Percentiles rank a stretch among this genome's conserved stretches.
Conservation (phyloP, 2,329 filamentous ascomycete genomes). For the Colletotrichum cordylinicola region DNA sequence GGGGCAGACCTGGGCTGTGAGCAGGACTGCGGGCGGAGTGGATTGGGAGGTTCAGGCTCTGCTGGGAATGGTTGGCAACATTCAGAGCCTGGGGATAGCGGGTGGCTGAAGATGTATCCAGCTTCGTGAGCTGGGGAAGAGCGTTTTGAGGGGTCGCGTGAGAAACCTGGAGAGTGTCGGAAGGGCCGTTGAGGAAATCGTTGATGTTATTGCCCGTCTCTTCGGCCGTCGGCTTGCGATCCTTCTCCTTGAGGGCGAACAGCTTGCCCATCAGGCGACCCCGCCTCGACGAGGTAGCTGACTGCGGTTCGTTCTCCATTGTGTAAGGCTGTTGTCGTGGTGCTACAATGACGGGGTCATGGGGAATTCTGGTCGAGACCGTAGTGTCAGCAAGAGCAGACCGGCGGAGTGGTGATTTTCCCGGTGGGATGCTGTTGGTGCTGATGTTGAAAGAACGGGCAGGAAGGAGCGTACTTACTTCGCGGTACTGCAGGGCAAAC, state of each 20-base stretch:
- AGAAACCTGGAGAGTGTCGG: constrained; percentile 60
- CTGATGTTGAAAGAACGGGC: not conserved
- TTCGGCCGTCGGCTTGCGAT: constrained; percentile 41
- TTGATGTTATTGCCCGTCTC: constrained; percentile 55
- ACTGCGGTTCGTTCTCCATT: constrained; percentile 53
- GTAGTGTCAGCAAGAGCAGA: not conserved
- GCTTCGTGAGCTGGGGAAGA: constrained; percentile 51
- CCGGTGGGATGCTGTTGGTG: not conserved
- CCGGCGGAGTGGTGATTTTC: not conserved
- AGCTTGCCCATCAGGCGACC: constrained; percentile 69
- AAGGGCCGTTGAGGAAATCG: constrained; percentile 62
- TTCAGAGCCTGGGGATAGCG: constrained; percentile 61
- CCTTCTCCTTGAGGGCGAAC: constrained; percentile 56
- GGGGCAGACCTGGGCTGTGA: constrained; percentile 11
- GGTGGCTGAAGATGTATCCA: constrained; percentile 61
- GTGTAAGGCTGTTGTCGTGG: constrained; percentile 20
- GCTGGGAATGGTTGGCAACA: constrained; percentile 46
- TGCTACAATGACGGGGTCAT: constrained; percentile 7
- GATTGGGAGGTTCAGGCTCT: constrained; percentile 48
- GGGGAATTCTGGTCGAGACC: not conserved
- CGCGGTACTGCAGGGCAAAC: not conserved
- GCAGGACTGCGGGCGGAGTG: constrained; percentile 46
- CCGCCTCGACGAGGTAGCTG: constrained; percentile 46
- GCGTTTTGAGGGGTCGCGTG: constrained; percentile 51
- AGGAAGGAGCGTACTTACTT: not conserved